Conservation (phyloP, 164 flowering plant species). For the Saururus chinensis region DNA sequence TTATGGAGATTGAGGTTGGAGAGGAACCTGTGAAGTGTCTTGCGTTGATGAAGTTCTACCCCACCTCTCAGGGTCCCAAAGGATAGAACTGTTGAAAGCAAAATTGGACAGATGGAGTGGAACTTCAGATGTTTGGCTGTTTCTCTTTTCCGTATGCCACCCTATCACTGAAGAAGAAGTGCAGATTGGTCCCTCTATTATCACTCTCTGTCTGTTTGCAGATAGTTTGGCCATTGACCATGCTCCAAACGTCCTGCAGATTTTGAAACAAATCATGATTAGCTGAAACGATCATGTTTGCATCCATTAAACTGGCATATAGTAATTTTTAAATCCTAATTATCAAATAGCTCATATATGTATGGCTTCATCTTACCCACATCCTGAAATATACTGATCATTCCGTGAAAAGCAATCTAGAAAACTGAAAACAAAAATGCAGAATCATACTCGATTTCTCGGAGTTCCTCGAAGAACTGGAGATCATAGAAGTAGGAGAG, state of each 20-base stretch:
- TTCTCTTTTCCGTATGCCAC: constrained; percentile 55
- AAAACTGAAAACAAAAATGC: neutral
- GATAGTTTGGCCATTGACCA: constrained; percentile 74
- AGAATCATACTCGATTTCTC: constrained; percentile 62
- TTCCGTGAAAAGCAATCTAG: neutral
- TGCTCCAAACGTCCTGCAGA: constrained; percentile 65
- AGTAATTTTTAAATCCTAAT: no score
- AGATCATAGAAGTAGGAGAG: constrained; percentile 64
- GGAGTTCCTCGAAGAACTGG: constrained; percentile 55
- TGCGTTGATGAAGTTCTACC: constrained; percentile 66
- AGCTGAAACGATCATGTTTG: no score
- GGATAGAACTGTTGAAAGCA: constrained; percentile 80
- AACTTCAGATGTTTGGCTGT: constrained; percentile 20
- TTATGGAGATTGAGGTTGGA: neutral
- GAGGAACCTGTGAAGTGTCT: constrained; percentile 54
- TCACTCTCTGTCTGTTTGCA: constrained; percentile 45
- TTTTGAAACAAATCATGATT: neutral
- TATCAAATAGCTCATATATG: no score
- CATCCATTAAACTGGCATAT: no score
- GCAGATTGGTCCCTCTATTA: constrained; percentile 84
- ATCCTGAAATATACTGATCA: no score
- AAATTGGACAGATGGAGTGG: constrained; percentile 54
- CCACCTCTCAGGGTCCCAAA: constrained; percentile 99
- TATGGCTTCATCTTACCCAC: no score
- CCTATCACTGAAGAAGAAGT: constrained; percentile 67